phyloP scores from a whole-genome alignment of 2,329 filamentous ascomycete genomes.

The Tolypocladium capitatum region DNA sequence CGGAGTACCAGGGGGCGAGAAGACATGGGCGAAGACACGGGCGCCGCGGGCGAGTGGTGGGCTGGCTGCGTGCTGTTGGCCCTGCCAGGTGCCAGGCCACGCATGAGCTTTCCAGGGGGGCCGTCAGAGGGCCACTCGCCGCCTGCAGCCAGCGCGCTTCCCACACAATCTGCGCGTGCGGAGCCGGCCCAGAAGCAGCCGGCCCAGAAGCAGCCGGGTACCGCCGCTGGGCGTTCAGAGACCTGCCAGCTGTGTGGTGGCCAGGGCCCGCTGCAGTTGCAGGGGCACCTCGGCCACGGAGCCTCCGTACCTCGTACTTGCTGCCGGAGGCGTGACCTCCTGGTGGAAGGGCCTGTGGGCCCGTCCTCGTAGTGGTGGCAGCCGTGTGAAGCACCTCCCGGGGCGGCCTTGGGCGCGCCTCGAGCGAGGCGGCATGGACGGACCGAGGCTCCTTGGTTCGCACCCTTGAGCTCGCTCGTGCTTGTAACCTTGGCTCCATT shows the following conservation, averaged over 20 bases:
- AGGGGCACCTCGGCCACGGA: not conserved
- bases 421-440: not conserved
- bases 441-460: not conserved
- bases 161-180: not conserved
- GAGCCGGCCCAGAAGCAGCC: too few relatives aligned
- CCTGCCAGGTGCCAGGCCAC: too few relatives aligned
- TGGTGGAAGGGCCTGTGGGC: not conserved
- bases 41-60: not conserved
- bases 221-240: not conserved
- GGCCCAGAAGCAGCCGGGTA: too few relatives aligned
- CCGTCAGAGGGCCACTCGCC: not conserved
- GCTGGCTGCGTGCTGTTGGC: not conserved
- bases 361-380: not conserved
- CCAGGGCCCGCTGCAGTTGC: not conserved
- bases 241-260: not conserved
- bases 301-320: not conserved
- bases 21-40: not conserved
- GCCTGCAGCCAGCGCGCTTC: not conserved
- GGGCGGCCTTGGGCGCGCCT: not conserved
- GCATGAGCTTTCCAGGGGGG: not conserved
- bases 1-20: not conserved
- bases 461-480: too few relatives aligned
- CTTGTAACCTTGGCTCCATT: not conserved
- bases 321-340: not conserved
- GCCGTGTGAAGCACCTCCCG: not conserved